Base-by-base conservation (phyloP, 2,329 filamentous ascomycete genomes). In the Ascocoryne sarcoides region DNA sequence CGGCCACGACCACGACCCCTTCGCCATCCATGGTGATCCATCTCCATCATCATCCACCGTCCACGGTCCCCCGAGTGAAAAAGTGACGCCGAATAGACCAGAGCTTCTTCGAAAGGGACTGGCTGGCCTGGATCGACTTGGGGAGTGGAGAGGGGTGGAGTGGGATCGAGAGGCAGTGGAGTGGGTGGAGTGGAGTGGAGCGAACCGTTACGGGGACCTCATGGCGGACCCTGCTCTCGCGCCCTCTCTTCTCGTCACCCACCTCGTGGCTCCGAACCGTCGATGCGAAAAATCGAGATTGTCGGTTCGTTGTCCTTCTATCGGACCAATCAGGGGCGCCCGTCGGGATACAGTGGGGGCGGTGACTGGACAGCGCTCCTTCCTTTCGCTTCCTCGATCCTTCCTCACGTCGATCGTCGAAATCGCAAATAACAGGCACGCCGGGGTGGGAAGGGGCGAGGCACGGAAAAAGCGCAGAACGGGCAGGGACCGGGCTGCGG, bases 211-310 rank as follows among this genome's bases (percentile, higher is more conserved):
- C 44, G 12, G 23, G 23, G n/a, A n/a, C n/a, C n/a, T n/a, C n/a
- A n/a, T n/a, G n/a, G n/a, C n/a, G n/a, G n/a, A n/a, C n/a, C n/a
- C n/a, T n/a, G 7, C 23, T 26, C 23, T 7, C 12, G 12, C 23
- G 7, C 7, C 23, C 23, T 26, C 23, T 7, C 12, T 7, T 12
- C 23, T 12, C 41, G 36, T 43, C 42, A 38, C 40, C 32, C 28
- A 39, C 51, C 44, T 49, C 49, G 44, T 51, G 47, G 40, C 48
- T 49, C 43, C 36, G 43, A 43, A 41, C 40, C 48, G 51, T 53
- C 52, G 49, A 50, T 50, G 53, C 49, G 39, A 45, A 29, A 23
- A 28, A 40, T 19, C 33, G 32, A n/a, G n/a, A n/a, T n/a, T n/a
- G n/a, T n/a, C n/a, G n/a, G n/a, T n/a, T n/a, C n/a, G n/a, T n/a